Conservation (phyloP, 2,329 filamentous ascomycete genomes). For the Aspergillus aculeatus region DNA sequence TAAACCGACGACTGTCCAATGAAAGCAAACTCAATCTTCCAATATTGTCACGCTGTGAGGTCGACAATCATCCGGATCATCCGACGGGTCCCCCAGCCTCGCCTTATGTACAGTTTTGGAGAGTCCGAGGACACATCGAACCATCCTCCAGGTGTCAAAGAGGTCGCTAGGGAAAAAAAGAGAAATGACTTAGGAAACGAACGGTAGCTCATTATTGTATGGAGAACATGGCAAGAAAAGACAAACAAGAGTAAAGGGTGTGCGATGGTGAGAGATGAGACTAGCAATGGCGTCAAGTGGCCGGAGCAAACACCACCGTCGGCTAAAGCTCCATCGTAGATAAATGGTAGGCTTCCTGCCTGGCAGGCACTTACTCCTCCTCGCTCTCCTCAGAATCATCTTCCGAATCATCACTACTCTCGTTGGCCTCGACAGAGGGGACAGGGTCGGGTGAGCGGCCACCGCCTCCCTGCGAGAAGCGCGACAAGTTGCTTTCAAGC, state of each 20-base stretch:
- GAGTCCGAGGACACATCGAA: constrained; percentile 10
- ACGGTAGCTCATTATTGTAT: constrained; percentile 9
- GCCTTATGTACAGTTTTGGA: constrained; percentile 24
- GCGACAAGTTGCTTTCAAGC: constrained; percentile 47
- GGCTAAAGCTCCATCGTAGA: background rate
- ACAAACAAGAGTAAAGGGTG: background rate
- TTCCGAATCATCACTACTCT: constrained; percentile 48
- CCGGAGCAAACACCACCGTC: constrained; percentile 4
- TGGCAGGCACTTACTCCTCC: constrained; percentile 42
- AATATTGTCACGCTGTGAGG: constrained; percentile 1
- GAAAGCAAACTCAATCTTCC: background rate
- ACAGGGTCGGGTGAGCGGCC: constrained; percentile 44
- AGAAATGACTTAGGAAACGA: background rate
- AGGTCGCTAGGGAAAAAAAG: background rate
- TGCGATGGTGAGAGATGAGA: background rate
- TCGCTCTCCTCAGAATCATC: constrained; percentile 52
- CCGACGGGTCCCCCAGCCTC: constrained; percentile 10
- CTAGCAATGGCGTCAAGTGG: background rate
- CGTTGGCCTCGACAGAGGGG: constrained; percentile 44
- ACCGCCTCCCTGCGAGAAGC: constrained; percentile 45
- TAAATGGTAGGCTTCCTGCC: background rate
- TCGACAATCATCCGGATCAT: background rate
- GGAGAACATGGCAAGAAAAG: constrained; percentile 9
- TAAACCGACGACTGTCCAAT: background rate
- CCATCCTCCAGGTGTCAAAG: constrained; percentile 4